A percentile compares a stretch with the other conserved stretches of the same genome.
Evolutionary conservation across 345 rosid species (phyloP).

Genomic region (Eutrema heterophyllum): DNA sequence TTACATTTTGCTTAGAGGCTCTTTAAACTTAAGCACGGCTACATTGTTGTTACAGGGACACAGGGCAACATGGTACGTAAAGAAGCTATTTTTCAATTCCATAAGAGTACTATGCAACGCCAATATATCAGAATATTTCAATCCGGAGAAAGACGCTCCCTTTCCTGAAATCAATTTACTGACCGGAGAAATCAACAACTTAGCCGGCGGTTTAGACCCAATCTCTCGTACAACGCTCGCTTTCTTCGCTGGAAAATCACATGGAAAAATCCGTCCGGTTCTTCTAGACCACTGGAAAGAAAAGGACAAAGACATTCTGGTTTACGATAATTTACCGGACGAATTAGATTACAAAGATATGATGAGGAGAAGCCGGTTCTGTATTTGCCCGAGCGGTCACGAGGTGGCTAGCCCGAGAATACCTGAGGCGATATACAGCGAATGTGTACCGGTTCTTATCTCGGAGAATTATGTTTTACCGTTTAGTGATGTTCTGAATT

Average conservation of each 20-base stretch:
- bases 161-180: conserved; percentile 64
- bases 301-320: conserved; percentile 51
- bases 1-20: background rate
- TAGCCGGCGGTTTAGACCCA: conserved; percentile 43
- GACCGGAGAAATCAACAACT: conserved; percentile 50
- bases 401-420: conserved; percentile 87
- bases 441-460: conserved; percentile 65
- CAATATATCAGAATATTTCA: conserved; percentile 70
- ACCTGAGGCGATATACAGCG: conserved; percentile 64
- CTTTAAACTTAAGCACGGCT: background rate
- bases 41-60: conserved; percentile 49
- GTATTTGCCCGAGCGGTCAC: conserved; percentile 79
- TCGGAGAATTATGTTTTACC: conserved; percentile 55
- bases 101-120: conserved; percentile 82
- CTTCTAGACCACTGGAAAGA: conserved; percentile 59
- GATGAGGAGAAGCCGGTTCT: conserved; percentile 55
- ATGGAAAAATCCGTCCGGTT: conserved; percentile 55
- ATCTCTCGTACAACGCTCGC: conserved; percentile 48
- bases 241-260: conserved; percentile 64
- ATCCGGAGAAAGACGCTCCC: conserved; percentile 62
- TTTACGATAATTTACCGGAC: conserved; percentile 42
- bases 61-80: conserved; percentile 49
- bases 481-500: conserved; percentile 64
- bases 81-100: conserved; percentile 54
- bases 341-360: conserved; percentile 40